Percentiles rank a stretch among this genome's conserved stretches.
phyloP scores from a whole-genome alignment of 2,329 filamentous ascomycete species.

The Trichoderma aggressivum region DNA sequence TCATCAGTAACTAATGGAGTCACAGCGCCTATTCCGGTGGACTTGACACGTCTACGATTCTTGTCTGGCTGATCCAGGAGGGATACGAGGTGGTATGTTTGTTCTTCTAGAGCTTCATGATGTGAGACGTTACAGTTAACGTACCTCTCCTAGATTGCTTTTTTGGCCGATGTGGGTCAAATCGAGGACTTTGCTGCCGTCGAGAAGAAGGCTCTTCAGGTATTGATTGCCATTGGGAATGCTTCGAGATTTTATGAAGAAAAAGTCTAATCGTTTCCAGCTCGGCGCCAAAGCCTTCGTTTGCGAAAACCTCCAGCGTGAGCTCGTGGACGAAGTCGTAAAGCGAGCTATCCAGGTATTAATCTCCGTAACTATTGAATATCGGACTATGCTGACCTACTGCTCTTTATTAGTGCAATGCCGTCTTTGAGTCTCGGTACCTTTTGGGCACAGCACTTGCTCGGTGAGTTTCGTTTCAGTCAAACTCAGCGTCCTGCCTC shows the following conservation, averaged over 20 bases:
- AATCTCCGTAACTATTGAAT: no score
- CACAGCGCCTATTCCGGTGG: constrained; percentile 19
- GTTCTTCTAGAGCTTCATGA: no score
- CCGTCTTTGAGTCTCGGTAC: constrained; percentile 57
- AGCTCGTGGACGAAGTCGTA: constrained; percentile 73
- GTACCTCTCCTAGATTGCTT: constrained; percentile 22
- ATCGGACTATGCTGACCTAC: no score
- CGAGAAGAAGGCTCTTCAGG: constrained; percentile 58
- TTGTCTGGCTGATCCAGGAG: constrained; percentile 36
- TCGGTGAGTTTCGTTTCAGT: constrained; percentile 31
- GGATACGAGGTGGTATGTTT: constrained; percentile 21
- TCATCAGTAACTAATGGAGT: not conserved
- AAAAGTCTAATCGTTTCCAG: not conserved
- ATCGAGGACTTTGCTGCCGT: constrained; percentile 66
- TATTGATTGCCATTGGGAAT: no score
- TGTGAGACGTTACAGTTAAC: no score
- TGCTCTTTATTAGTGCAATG: constrained; percentile 36
- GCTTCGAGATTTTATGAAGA: no score
- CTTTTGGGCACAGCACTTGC: constrained; percentile 54
- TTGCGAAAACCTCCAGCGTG: constrained; percentile 54
- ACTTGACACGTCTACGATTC: constrained; percentile 42
- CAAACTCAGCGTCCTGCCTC: no score
- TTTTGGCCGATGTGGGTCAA: constrained; percentile 60
- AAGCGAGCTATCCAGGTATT: constrained; percentile 54
- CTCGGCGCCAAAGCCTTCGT: constrained; percentile 40